Percentiles rank a stretch among this genome's conserved stretches.
Evolutionary conservation across 176 grass and related monocot species (phyloP).

Genomic region (Leersia perrieri): DNA sequence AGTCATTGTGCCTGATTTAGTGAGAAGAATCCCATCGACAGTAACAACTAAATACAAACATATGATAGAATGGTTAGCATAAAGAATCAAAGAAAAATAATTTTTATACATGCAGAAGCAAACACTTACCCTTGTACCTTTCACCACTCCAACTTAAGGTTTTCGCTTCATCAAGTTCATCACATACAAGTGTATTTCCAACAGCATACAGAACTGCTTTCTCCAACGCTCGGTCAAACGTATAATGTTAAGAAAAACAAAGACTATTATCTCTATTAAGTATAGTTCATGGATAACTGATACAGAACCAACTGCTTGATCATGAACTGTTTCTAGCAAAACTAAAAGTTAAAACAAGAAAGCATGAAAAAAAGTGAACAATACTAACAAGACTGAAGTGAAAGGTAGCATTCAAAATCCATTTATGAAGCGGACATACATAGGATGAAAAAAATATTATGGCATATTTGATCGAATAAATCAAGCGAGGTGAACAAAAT

Average conservation of each 20-base stretch:
- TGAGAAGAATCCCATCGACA: constrained; percentile 91
- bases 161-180: constrained; percentile 98
- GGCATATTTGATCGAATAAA: constrained; percentile 4
- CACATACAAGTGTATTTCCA: constrained; percentile 99
- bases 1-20: constrained; percentile 96
- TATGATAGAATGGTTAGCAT: constrained; percentile 20
- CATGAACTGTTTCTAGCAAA: constrained; percentile 21
- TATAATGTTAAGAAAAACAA: constrained; percentile 72
- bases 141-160: constrained; percentile 90
- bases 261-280: background rate
- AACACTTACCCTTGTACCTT: constrained; percentile 86
- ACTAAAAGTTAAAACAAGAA: constrained; percentile 3
- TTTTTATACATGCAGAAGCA: constrained; percentile 25
- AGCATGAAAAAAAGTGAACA: constrained; percentile 17
- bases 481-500: background rate
- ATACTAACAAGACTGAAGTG: background rate
- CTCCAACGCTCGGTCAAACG: constrained; percentile 97
- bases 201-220: constrained; percentile 98
- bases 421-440: constrained; percentile 5
- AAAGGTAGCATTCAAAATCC: background rate
- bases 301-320: constrained; percentile 8
- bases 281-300: constrained; percentile 17
- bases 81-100: too few species aligned
- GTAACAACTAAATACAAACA: constrained; percentile 74
- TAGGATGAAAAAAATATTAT: background rate